Conservation (phyloP, 2,329 filamentous ascomycete species). For the Phialemoniopsis sp. region DNA sequence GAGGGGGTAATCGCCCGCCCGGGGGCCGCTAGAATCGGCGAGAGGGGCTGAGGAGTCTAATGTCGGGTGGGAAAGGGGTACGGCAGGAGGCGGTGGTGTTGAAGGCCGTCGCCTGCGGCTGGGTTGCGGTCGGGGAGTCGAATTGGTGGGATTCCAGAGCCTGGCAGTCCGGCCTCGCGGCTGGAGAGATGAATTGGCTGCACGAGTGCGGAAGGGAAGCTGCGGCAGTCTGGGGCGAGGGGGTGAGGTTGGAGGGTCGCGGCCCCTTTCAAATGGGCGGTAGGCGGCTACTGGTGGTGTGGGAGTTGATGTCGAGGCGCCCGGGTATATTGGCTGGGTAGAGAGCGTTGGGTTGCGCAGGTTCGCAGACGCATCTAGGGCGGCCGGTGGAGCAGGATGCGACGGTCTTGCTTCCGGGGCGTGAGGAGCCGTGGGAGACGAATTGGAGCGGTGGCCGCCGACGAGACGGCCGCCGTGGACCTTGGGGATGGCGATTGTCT, state of each 20-base stretch:
- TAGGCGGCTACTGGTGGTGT: constrained; percentile 8
- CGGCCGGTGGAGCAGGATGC: constrained; percentile 13
- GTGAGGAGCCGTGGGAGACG: constrained; percentile 46
- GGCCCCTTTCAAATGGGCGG: constrained; percentile 4
- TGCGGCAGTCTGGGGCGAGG: constrained; percentile 20
- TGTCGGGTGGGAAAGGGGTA: constrained; percentile 43
- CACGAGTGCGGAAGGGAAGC: constrained; percentile 40
- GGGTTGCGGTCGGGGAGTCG: constrained; percentile 40
- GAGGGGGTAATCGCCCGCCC: constrained; percentile 44
- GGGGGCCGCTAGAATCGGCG: constrained; percentile 29
- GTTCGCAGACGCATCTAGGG: constrained; percentile 23
- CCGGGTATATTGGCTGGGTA: constrained; percentile 24
- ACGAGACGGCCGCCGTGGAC: constrained; percentile 36
- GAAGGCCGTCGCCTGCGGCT: constrained; percentile 43
- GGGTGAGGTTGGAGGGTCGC: constrained; percentile 9
- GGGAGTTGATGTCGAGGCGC: constrained; percentile 11
- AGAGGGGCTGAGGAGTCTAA: constrained; percentile 30
- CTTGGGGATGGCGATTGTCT: too few species aligned
- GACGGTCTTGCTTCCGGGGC: constrained; percentile 18
- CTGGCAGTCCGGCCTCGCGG: constrained; percentile 40
- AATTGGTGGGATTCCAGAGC: constrained; percentile 60
- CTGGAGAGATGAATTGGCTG: constrained; percentile 20
- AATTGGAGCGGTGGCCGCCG: constrained; percentile 33
- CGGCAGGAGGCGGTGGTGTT: constrained; percentile 46
- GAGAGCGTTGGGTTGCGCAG: constrained; percentile 21